Evolutionary conservation across 805 yeast genomes (phyloP), one percentile per base, ranked within the genome.

Genomic region (Saccharomyces kudriavzevii): DNA sequence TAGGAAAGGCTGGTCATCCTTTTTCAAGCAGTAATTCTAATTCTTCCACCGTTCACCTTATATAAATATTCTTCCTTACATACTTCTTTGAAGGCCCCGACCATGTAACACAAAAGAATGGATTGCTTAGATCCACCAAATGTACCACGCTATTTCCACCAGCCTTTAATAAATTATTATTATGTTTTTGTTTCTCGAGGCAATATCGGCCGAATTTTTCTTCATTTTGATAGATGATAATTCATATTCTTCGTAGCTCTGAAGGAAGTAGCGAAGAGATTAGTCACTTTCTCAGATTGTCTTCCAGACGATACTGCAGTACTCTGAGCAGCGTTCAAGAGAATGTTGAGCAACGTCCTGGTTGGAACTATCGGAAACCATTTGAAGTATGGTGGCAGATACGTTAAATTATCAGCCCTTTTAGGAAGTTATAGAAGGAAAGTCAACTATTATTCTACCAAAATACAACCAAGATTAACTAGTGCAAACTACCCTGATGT

Each of bases 401-500:
- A 17, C 8, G 22, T 35, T 22, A 35, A 35, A 9, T 35, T 24
- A 35, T 17, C 43, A 17, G 43, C 43, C 17, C 22, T 35, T 6
- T 35, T 35, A 6, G 43, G 24, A 20, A 6, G 24, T 13, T 13
- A 13, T 35, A 35, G 13, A 14, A 25, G 17, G 17, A 35, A 17
- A 35, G 43, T 35, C 24, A 35, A 35, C 24, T 35, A 35, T 14
- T 61, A 61, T 52, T 60, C 67, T 3, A 57, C 63, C 24, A 64
- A 64, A 48, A 30, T 54, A 31, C 60, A 55, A 31, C 65, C 67
- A 17, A 67, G 55, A 50, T 72, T 88, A 43, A 89, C 97, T 0
- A 77, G 85, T 0, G 92, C 87, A 49, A 74, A 84, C 3, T 89
- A 89, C 65, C 79, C 85, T 31, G 70, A 75, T 29, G 78, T 87